These are phyloP conservation scores for Tolypocladium ophioglossoides DNA, from an alignment of 2,329 filamentous ascomycete species.

Conservation along the genomic window DNA sequence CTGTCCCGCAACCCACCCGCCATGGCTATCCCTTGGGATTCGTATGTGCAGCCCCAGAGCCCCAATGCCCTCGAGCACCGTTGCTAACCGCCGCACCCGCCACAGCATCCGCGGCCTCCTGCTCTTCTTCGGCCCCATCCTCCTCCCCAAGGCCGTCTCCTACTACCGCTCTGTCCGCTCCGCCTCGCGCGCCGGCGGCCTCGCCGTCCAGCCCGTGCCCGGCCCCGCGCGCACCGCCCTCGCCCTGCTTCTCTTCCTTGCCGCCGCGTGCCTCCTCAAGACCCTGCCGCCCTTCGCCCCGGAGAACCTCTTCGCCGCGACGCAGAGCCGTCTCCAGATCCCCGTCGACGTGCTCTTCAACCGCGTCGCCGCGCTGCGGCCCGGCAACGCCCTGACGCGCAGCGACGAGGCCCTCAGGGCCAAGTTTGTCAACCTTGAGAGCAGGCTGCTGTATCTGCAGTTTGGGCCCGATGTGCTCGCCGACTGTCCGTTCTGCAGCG, in stretches of 20 bases:
- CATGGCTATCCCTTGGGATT: slow-evolving; percentile 4
- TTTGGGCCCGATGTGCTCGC: slow-evolving; percentile 67
- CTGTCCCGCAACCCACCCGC: neutral
- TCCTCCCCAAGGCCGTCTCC: slow-evolving; percentile 54
- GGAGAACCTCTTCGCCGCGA: slow-evolving; percentile 71
- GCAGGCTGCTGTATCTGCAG: slow-evolving; percentile 70
- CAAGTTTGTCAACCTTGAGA: slow-evolving; percentile 60
- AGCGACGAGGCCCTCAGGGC: slow-evolving; percentile 54
- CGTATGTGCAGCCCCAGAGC: slow-evolving; percentile 5
- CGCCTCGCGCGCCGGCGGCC: slow-evolving; percentile 29
- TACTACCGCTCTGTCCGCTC: slow-evolving; percentile 49
- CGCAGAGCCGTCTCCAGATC: slow-evolving; percentile 73
- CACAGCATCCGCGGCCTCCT: slow-evolving; percentile 42
- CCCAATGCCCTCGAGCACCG: neutral
- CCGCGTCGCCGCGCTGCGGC: slow-evolving; percentile 52
- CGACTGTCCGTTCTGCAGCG: slow-evolving; percentile 71
- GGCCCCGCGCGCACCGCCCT: slow-evolving; percentile 44
- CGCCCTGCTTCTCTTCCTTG: slow-evolving; percentile 43
- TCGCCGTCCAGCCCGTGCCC: slow-evolving; percentile 46
- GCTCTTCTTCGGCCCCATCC: slow-evolving; percentile 58
- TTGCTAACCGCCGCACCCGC: slow-evolving; percentile 4
- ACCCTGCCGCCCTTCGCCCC: slow-evolving; percentile 59
- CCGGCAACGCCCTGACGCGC: slow-evolving; percentile 34
- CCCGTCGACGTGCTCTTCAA: slow-evolving; percentile 77
- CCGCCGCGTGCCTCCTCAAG: slow-evolving; percentile 37